Base-by-base conservation (phyloP, 768 basidiomycete species). In the Mycena haematopus region DNA sequence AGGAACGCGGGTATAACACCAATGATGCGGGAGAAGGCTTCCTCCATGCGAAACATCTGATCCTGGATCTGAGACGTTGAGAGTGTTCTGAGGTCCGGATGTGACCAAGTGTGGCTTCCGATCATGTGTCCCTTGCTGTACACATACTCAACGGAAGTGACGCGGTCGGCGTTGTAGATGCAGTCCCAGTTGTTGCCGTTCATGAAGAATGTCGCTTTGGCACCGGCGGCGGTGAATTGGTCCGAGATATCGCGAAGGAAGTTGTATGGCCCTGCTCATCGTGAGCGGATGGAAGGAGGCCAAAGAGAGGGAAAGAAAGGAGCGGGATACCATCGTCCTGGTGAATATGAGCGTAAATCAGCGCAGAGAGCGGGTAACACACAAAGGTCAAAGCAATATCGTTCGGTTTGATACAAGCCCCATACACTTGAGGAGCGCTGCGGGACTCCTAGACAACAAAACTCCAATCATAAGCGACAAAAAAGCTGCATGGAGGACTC, bases 101-200 rank as follows among this genome's bases (percentile, higher is more conserved):
- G 80, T 9, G 67, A 68, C 81, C 40, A 42, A 1, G 40, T 42
- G 40, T 42, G 40, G 40, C 40, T 42, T 19, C 40, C 40, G 10
- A 42, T 57, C 65, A 78, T 77, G 62, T 82, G 81, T n/a, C 80
- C 80, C 15, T 74, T 69, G 51, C 70, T 64, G 52, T 77, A 78
- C 6, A 75, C 78, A 60, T 76, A 75, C 53, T 76, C 76, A 65
- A 81, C 70, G 19, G 17, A 19, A 3, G 17, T 6, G 40, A 42
- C n/a, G 4, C 40, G 40, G 6, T 42, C 40, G 19, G n/a, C 19
- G 40, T 1, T 19, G 10, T 42, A 42, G 40, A 42, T 42, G 7
- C 40, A 42, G 19, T n/a, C 40, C 5, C n/a, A 42, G 40, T 42
- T 42, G 10, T 42, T 42, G 3, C 40, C 40, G 40, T 42, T 42